A percentile compares a stretch with the other conserved stretches of the same genome.
phyloP scores from a whole-genome alignment of 768 basidiomycete species.

The Jaapia argillacea region DNA sequence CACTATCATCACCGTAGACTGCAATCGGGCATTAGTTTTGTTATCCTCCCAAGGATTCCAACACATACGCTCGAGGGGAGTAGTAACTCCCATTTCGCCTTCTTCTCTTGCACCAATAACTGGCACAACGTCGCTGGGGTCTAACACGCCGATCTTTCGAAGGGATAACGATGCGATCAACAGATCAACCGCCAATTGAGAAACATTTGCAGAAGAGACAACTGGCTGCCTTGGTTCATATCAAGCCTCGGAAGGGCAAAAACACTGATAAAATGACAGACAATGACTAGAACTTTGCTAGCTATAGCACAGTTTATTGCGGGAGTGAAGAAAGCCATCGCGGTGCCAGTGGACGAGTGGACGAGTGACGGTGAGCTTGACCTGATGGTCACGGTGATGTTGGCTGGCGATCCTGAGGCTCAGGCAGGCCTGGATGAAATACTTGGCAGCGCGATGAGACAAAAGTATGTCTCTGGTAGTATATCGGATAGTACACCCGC shows the following conservation, averaged over 20 bases:
- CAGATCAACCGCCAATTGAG: conserved; percentile 71
- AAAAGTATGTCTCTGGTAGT: conserved; percentile 15
- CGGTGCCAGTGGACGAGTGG: no score
- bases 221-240: conserved; percentile 36
- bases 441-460: no score
- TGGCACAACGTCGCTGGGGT: conserved; percentile 54
- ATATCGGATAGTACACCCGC: conserved; percentile 45
- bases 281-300: conserved; percentile 35
- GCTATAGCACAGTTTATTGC: conserved; percentile 14
- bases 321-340: conserved; percentile 26
- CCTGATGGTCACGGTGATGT: no score
- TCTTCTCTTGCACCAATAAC: conserved; percentile 67
- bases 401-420: no score
- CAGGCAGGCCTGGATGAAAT: no score
- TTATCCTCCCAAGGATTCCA: not conserved
- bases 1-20: conserved; percentile 56
- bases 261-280: conserved; percentile 19
- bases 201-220: conserved; percentile 73
- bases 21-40: conserved; percentile 5
- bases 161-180: conserved; percentile 59
- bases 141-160: conserved; percentile 49
- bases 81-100: conserved; percentile 49
- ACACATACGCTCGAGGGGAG: conserved; percentile 64
- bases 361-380: no score
- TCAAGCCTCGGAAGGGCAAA: conserved; percentile 3